These are phyloP conservation scores for Pythium aquatile DNA, from an alignment of 352 stramenopile genomes.

Conservation along the genomic window DNA sequence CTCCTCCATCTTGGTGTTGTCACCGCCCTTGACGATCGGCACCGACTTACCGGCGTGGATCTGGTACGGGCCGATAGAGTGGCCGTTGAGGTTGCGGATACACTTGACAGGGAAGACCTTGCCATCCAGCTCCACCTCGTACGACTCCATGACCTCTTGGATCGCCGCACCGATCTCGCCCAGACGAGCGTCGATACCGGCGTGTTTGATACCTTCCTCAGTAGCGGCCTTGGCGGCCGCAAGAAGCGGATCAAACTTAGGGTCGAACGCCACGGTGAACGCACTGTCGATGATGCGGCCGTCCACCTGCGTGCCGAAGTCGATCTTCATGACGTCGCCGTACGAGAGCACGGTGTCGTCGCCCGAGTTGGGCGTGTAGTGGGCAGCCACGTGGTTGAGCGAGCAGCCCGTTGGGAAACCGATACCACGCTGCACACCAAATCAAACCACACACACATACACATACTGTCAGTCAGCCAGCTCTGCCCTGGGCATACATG, in stretches of 20 bases:
- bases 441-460: neutral
- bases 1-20: conserved; percentile 97
- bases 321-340: conserved; percentile 96
- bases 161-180: conserved; percentile 95
- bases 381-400: conserved; percentile 94
- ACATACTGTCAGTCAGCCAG: neutral
- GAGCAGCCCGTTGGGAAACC: conserved; percentile 94
- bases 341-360: conserved; percentile 91
- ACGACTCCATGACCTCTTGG: conserved; percentile 98
- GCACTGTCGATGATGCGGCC: conserved; percentile 96
- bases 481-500: neutral
- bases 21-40: conserved; percentile 93
- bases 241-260: conserved; percentile 88
- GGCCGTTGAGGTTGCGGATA: conserved; percentile 98
- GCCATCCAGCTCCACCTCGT: conserved; percentile 96
- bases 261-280: conserved; percentile 95
- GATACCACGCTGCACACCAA: conserved; percentile 67
- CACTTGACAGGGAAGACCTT: conserved; percentile 94
- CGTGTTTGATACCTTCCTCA: conserved; percentile 83
- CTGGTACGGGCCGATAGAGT: conserved; percentile 97
- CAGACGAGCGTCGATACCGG: conserved; percentile 93
- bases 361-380: conserved; percentile 95
- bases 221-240: conserved; percentile 91
- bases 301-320: conserved; percentile 97
- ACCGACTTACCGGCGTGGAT: conserved; percentile 97